Base-by-base conservation (phyloP, 805 yeast species). In the Pichia occidentalis region DNA sequence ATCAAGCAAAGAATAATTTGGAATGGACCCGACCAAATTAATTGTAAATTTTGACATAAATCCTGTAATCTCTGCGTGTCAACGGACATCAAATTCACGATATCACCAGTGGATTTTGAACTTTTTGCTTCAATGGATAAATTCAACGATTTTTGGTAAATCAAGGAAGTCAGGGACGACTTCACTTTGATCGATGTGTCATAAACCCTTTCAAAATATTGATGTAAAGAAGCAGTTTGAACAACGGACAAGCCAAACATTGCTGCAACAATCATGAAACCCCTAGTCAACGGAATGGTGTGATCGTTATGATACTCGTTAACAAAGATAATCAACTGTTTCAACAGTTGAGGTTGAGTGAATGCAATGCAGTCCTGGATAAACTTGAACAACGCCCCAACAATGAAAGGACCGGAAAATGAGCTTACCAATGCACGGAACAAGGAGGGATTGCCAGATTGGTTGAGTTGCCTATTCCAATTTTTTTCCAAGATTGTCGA, bases 21-120 rank as follows among this genome's bases (percentile, higher is more conserved):
- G 62, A 87, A 82, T 1, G 97, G 97, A 34, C 95, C 95, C 1
- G 95, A 85, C 95, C 95, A 86, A 35, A 85, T 67, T 37, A 85
- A 69, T 51, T 85, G 81, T 45, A 87, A 73, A 59, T 80, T 75
- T 56, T 84, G 87, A 18, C 82, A 74, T 39, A 86, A 67, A 49
- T 85, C 95, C 57, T 85, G 95, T 40, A 88, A 64, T 62, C 95
- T 76, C 61, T 84, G 95, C 3, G 87, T 79, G 63, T 88, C 97
- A 31, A 88, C 95, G 37, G 95, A 80, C 96, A 88, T 86, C 52
- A 88, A 68, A 55, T 88, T 88, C 41, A 88, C 97, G 48, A 90
- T 84, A 57, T 87, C 96, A 54, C 97, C 97, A 4, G 95, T 84
- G 23, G 85, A 74, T 28, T 85, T 75, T 50, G 73, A 61, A 54